A percentile compares a stretch with the other conserved stretches of the same genome.
phyloP scores from a whole-genome alignment of 331 rosid genomes.

The Malus hybrid region DNA sequence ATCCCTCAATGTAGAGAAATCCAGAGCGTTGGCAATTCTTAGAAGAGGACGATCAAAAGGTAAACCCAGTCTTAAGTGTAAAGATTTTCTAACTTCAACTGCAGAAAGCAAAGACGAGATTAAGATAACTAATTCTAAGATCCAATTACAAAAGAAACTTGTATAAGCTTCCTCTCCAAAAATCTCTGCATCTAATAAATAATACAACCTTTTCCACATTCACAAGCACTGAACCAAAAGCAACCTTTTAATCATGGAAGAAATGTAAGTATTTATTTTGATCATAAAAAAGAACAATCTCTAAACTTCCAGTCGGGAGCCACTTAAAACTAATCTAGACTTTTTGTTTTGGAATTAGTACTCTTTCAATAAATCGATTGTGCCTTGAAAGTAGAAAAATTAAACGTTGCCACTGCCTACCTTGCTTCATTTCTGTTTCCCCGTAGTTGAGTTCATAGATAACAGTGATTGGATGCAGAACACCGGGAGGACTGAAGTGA shows the following conservation, averaged over 20 bases:
- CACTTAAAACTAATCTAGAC: background rate
- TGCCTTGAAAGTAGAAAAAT: background rate
- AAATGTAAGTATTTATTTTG: background rate
- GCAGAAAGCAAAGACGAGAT: conserved; percentile 21
- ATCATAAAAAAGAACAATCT: background rate
- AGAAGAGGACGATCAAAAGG: conserved; percentile 87
- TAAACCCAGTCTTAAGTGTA: conserved; percentile 78
- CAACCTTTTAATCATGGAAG: background rate
- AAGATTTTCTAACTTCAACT: conserved; percentile 82
- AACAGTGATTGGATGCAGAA: conserved; percentile 74
- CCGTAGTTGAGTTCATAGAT: conserved; percentile 78
- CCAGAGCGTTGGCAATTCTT: conserved; percentile 76
- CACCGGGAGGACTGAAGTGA: conserved; percentile 79
- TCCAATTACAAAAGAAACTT: background rate
- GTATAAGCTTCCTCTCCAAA: background rate
- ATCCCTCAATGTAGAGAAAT: conserved; percentile 40
- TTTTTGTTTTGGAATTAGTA: background rate
- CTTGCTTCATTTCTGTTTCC: conserved; percentile 95
- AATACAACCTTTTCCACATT: background rate
- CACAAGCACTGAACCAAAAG: background rate
- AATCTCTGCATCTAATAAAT: background rate
- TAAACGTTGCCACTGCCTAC: conserved; percentile 31
- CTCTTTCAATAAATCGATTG: background rate
- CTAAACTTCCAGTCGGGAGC: background rate
- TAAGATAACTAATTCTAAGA: background rate